Evolutionary conservation across 2,329 filamentous ascomycete genomes (phyloP).

Genomic region (Pseudogymnoascus sp.): DNA sequence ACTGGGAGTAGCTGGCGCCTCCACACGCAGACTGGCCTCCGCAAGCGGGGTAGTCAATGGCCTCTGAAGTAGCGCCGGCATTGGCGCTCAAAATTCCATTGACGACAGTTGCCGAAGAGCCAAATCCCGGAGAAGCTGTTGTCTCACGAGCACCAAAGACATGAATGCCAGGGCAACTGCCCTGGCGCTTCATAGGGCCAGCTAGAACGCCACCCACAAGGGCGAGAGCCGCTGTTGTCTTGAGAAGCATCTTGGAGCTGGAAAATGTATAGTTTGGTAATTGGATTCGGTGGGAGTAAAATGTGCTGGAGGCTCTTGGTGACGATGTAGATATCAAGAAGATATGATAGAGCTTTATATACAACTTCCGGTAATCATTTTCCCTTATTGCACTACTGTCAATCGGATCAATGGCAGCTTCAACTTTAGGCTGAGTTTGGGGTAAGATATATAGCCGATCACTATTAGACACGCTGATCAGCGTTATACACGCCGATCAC

Average conservation of each 20-base stretch:
- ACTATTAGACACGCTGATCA: neutral
- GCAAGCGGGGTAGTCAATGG: conserved; percentile 33
- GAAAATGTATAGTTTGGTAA: neutral
- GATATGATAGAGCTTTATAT: neutral
- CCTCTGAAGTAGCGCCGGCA: conserved; percentile 26
- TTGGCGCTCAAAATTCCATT: conserved; percentile 23
- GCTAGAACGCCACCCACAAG: neutral
- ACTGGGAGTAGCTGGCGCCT: conserved; percentile 33
- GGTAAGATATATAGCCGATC: neutral
- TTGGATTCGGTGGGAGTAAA: neutral
- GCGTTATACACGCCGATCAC: neutral
- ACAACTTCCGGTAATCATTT: neutral
- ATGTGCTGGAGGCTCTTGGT: neutral
- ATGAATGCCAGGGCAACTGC: conserved; percentile 34
- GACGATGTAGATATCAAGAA: neutral
- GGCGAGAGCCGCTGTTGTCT: neutral
- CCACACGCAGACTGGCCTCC: conserved; percentile 31
- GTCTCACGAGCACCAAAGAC: conserved; percentile 42
- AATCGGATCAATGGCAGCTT: neutral
- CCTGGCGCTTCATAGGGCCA: neutral
- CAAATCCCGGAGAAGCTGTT: conserved; percentile 19
- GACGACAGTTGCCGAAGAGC: conserved; percentile 20
- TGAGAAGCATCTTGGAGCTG: neutral
- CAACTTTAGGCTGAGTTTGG: neutral
- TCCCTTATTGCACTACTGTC: neutral